These are phyloP conservation scores for Scytalidium lignicola DNA, from an alignment of 2,329 filamentous ascomycete genomes.

Conservation along the genomic window DNA sequence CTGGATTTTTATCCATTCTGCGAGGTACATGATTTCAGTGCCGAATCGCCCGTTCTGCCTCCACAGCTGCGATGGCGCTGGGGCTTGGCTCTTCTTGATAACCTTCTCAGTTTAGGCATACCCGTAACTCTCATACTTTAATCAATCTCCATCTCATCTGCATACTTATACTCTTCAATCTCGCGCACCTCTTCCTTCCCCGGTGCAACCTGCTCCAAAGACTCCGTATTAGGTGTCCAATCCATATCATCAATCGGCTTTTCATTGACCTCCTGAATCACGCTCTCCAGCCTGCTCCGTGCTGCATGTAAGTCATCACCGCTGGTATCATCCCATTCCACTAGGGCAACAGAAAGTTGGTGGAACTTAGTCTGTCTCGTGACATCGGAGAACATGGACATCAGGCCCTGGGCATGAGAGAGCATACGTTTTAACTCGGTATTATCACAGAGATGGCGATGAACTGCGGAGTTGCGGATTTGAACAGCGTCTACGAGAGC, in stretches of 20 bases:
- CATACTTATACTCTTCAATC: constrained; percentile 4
- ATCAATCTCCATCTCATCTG: constrained; percentile 24
- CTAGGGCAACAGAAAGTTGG: constrained; percentile 16
- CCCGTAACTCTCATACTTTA: too few relatives aligned
- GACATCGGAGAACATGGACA: constrained; percentile 23
- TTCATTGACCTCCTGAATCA: constrained; percentile 23
- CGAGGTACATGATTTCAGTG: too few relatives aligned
- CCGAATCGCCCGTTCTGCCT: too few relatives aligned
- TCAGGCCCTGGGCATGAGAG: constrained; percentile 21
- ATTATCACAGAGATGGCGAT: constrained; percentile 25
- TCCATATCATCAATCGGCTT: constrained; percentile 27
- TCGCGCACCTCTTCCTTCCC: not conserved
- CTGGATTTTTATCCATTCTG: too few relatives aligned
- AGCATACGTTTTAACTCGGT: constrained; percentile 21
- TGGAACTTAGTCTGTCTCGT: constrained; percentile 22
- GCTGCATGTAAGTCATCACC: constrained; percentile 11
- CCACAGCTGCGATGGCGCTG: too few relatives aligned
- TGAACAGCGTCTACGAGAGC: constrained; percentile 22
- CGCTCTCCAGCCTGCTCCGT: constrained; percentile 17
- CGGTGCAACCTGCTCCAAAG: constrained; percentile 19
- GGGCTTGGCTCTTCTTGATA: too few relatives aligned
- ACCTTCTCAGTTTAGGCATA: too few relatives aligned
- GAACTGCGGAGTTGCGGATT: constrained; percentile 24
- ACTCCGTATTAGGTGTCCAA: constrained; percentile 26
- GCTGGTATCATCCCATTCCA: constrained; percentile 18